phyloP scores from a whole-genome alignment of 371 early-diverging fungal species.

The Catenaria anguillulae region DNA sequence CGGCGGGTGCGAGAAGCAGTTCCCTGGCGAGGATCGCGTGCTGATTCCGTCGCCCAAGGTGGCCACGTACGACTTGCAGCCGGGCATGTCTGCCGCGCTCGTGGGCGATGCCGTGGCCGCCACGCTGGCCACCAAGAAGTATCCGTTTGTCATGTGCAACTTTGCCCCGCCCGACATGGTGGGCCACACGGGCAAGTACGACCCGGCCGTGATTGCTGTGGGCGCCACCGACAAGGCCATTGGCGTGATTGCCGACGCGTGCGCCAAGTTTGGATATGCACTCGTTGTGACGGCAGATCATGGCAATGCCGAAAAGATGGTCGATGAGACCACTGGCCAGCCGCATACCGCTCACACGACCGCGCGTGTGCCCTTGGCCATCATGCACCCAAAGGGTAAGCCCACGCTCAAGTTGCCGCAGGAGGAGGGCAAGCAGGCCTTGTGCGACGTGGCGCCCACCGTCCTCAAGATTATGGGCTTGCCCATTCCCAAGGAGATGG shows the following conservation, averaged over 20 bases:
- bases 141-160: slow-evolving; percentile 97
- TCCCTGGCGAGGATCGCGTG: slow-evolving; percentile 72
- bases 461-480: slow-evolving; percentile 86
- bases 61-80: slow-evolving; percentile 91
- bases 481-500: slow-evolving; percentile 90
- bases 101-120: slow-evolving; percentile 87
- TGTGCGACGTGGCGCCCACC: slow-evolving; percentile 98
- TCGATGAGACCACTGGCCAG: slow-evolving; percentile 59
- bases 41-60: slow-evolving; percentile 89
- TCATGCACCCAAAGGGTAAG: slow-evolving; percentile 40
- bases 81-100: slow-evolving; percentile 84
- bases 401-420: slow-evolving; percentile 14
- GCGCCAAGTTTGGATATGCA: slow-evolving; percentile 72
- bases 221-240: slow-evolving; percentile 90
- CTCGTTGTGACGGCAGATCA: slow-evolving; percentile 98
- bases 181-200: slow-evolving; percentile 97
- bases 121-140: slow-evolving; percentile 54
- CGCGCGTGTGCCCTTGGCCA: slow-evolving; percentile 84
- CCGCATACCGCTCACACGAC: slow-evolving; percentile 96
- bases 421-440: slow-evolving; percentile 38
- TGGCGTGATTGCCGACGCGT: slow-evolving; percentile 82
- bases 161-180: slow-evolving; percentile 99
- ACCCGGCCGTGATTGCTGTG: slow-evolving; percentile 85
- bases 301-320: slow-evolving; percentile 99
- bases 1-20: slow-evolving; percentile 91